Base-by-base conservation (phyloP, 2,329 filamentous ascomycete genomes). In the Clathrospora elynae region DNA sequence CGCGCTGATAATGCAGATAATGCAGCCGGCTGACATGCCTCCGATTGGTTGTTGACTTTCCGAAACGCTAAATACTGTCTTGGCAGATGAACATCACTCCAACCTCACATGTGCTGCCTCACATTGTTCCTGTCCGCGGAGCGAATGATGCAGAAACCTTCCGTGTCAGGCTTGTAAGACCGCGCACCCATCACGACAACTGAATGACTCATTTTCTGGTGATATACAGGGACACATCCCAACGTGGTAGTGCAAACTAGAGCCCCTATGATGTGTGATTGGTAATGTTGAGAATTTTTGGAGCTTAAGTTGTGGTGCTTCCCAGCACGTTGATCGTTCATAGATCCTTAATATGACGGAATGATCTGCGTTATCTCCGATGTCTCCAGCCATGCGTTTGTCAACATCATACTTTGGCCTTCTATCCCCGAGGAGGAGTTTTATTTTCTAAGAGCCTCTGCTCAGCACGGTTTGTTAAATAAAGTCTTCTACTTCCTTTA, bases 321-420 rank as follows among this genome's bases (percentile, higher is more conserved):
- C 20, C 32, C 23, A 35, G 28, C 31, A 39, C 34, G 33, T 45
- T 28, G 25, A 42, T 42, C 35, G 20, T 37, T 35, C 19, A 47
- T 31, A 36, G 42, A 54, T 40, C 35, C 42, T 25, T 35, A 17
- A 32, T 7, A 55, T 55, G 51, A 55, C 49, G 46, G 42, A 35
- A 42, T 51, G 33, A 22, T 13, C 10, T 18, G 9, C 31, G 38
- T 50, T 55, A 55, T 42, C 39, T 55, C 51, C 51, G 51, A 39
- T 48, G 36, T 42, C 42, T 48, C 40, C 46, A 48, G 23, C 35
- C 24, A 26, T 26, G 26, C 22, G 42, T 52, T 45, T 52, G 36
- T 45, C 44, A 47, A 44, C 39, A 28, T 26, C 14, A 22, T 25
- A 31, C 23, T 41, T 42, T 40, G 40, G 31, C 16, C 11, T 16